These are phyloP conservation scores for Cryptococcus jaspeensis DNA, from an alignment of 1,284 basidiomycete species.

Conservation along the genomic window DNA sequence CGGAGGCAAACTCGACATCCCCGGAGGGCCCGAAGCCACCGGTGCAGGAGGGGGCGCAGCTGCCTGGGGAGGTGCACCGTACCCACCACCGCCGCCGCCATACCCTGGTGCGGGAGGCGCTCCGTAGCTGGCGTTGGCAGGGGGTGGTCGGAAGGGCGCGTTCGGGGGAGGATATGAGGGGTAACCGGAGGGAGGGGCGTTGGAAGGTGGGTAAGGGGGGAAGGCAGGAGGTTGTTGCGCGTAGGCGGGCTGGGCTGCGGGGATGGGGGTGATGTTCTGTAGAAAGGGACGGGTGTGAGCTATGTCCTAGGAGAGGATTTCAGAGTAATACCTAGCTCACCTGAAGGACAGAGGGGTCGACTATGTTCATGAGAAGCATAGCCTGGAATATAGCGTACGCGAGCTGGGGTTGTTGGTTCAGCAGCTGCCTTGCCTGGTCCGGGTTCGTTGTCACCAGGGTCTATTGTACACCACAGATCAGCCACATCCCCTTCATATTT, in stretches of 20 bases:
- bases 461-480: constrained; percentile 20
- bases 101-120: constrained; percentile 17
- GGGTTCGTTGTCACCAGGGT: constrained; percentile 82
- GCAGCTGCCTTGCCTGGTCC: constrained; percentile 78
- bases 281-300: neutral
- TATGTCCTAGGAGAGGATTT: neutral
- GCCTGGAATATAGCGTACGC: constrained; percentile 97
- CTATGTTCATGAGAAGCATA: constrained; percentile 89
- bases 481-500: neutral
- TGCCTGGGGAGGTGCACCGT: constrained; percentile 30
- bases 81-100: neutral
- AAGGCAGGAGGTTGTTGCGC: constrained; percentile 16
- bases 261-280: constrained; percentile 45
- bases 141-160: constrained; percentile 31
- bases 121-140: constrained; percentile 25
- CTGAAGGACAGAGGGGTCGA: constrained; percentile 79
- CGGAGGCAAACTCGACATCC: constrained; percentile 28
- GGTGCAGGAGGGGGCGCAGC: constrained; percentile 14
- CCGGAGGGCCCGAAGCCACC: constrained; percentile 1
- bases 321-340: constrained; percentile 56
- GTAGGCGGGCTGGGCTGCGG: constrained; percentile 7
- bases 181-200: constrained; percentile 18
- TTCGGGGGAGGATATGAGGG: constrained; percentile 36
- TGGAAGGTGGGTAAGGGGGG: constrained; percentile 32
- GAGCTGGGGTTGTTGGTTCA: constrained; percentile 84